phyloP scores from a whole-genome alignment of 1,139 yeast genomes.

The Maudiozyma humilis region DNA sequence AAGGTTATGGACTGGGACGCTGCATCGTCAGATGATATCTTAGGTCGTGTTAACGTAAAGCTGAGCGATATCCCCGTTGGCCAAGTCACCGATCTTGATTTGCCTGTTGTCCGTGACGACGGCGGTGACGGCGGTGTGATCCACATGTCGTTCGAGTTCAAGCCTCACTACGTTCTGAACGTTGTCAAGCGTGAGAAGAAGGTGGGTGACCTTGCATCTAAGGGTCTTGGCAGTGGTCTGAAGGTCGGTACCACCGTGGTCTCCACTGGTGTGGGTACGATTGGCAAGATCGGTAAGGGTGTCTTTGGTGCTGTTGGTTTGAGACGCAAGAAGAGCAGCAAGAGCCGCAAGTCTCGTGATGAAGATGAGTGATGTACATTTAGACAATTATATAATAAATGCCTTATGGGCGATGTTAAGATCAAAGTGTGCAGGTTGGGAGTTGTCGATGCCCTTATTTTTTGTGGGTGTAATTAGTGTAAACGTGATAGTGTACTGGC shows the following conservation, averaged over 20 bases:
- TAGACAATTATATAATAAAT: neutral
- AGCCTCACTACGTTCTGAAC: slow-evolving; percentile 54
- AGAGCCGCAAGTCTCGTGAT: slow-evolving; percentile 2
- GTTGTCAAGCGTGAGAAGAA: slow-evolving; percentile 31
- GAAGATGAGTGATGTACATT: neutral
- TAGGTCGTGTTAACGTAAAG: slow-evolving; percentile 59
- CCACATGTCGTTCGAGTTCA: slow-evolving; percentile 51
- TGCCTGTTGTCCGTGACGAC: slow-evolving; percentile 42
- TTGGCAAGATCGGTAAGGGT: slow-evolving; percentile 34
- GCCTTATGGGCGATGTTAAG: too few relatives aligned
- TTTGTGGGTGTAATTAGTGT: too few relatives aligned
- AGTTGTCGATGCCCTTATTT: too few relatives aligned
- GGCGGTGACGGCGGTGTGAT: slow-evolving; percentile 61
- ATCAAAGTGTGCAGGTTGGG: too few relatives aligned
- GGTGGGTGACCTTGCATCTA: slow-evolving; percentile 34
- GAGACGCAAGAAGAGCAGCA: slow-evolving; percentile 10
- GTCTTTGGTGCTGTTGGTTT: slow-evolving; percentile 37
- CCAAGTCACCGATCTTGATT: slow-evolving; percentile 43
- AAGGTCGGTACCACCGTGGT: slow-evolving; percentile 32
- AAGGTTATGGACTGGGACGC: slow-evolving; percentile 86
- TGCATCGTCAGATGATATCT: slow-evolving; percentile 75
- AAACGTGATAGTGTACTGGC: too few relatives aligned
- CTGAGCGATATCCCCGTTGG: slow-evolving; percentile 55
- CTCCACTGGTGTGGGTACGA: slow-evolving; percentile 34
- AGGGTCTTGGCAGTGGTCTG: slow-evolving; percentile 36